Percentiles rank a stretch among this genome's conserved stretches.
phyloP scores from a whole-genome alignment of 768 basidiomycete genomes.

The Phlebiopsis flavidoalba region DNA sequence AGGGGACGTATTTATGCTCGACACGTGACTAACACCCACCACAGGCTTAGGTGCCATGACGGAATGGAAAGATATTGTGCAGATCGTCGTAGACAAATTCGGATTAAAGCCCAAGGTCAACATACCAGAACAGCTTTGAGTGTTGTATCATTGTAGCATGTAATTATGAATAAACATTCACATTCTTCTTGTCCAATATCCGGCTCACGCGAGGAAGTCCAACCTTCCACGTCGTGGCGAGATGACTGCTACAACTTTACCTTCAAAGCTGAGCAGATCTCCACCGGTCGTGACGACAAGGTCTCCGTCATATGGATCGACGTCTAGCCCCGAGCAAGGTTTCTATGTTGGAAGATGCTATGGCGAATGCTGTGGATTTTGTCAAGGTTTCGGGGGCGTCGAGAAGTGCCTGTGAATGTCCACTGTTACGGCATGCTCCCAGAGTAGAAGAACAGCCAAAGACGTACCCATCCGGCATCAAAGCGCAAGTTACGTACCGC shows the following conservation, averaged over 20 bases:
- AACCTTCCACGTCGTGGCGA: constrained; percentile 24
- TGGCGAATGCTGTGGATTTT: constrained; percentile 42
- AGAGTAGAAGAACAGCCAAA: background rate
- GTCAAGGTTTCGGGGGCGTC: constrained; percentile 18
- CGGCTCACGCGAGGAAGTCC: constrained; percentile 18
- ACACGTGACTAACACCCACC: background rate
- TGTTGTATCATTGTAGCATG: background rate
- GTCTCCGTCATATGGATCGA: constrained; percentile 20
- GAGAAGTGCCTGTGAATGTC: constrained; percentile 6
- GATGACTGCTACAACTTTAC: constrained; percentile 33
- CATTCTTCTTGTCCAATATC: background rate
- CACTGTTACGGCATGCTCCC: background rate
- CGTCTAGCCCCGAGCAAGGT: constrained; percentile 38
- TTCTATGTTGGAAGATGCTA: constrained; percentile 53
- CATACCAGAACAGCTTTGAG: background rate
- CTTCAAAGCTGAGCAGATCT: constrained; percentile 28
- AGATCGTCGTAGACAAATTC: constrained; percentile 60
- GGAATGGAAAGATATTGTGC: constrained; percentile 89
- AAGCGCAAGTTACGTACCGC: constrained; percentile 26
- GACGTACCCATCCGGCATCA: constrained; percentile 41
- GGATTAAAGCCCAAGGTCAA: constrained; percentile 6
- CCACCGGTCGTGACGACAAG: constrained; percentile 31
- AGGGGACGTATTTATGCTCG: background rate
- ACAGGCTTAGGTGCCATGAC: constrained; percentile 92
- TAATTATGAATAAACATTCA: background rate